Percentiles rank a stretch among this genome's conserved stretches.
These are phyloP conservation scores for Exserohilum rostratum DNA, from an alignment of 2,329 filamentous ascomycete species.

Conservation along the genomic window DNA sequence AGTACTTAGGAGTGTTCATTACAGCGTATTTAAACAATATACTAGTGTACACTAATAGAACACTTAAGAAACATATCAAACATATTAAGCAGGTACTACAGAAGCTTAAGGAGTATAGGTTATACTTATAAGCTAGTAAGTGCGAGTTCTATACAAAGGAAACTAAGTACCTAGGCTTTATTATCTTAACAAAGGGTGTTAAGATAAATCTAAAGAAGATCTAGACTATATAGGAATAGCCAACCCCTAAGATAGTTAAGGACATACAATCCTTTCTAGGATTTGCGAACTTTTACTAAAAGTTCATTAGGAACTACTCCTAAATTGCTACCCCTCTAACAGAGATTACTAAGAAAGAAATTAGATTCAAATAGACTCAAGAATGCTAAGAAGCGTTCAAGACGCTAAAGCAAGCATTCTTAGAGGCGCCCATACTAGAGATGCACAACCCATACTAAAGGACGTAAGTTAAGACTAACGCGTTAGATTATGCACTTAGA, in stretches of 20 bases:
- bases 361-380: background rate
- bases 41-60: background rate
- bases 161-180: conserved; percentile 40
- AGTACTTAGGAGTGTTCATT: background rate
- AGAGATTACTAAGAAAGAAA: conserved; percentile 1
- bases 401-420: conserved; percentile 1
- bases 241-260: conserved; percentile 20
- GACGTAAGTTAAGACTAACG: conserved; percentile 1
- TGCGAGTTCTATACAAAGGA: conserved; percentile 37
- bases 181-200: conserved; percentile 31
- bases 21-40: background rate
- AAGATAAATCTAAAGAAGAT: conserved; percentile 34
- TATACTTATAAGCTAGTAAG: conserved; percentile 34
- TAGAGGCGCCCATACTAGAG: background rate
- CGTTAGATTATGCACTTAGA: background rate
- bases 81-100: conserved; percentile 33
- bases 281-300: background rate
- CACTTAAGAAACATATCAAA: background rate
- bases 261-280: conserved; percentile 11
- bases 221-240: conserved; percentile 30
- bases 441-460: background rate
- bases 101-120: conserved; percentile 18
- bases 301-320: conserved; percentile 2
- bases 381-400: background rate
- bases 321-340: background rate